Base-by-base conservation (phyloP, 805 yeast genomes). In the Yarrowia sp. region DNA sequence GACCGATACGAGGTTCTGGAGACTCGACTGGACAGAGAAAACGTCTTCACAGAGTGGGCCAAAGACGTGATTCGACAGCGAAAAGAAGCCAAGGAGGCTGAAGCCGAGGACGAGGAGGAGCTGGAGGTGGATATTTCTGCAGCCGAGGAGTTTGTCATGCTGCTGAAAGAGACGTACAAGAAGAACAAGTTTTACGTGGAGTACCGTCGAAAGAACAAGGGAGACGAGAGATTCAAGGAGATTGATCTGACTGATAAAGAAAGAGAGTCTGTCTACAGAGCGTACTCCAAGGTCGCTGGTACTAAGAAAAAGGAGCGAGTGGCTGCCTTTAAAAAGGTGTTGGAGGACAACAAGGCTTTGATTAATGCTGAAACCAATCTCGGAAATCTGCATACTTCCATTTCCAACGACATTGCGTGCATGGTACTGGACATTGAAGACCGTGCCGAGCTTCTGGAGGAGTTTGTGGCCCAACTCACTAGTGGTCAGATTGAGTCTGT, bases 41-140 rank as follows among this genome's bases (percentile, higher is more conserved):
- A 70, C 1, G 68, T 79, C 1, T 85, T 80, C 69, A 80, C 81
- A 46, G 70, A 74, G 28, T 85, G 89, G 88, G 71, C 75, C 3
- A 62, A 65, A 26, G 67, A 62, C 16, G 66, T 70, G 35, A 66
- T 66, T 24, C 44, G 51, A 36, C 62, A 52, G 28, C 67, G 49
- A 22, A 66, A 58, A 49, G 28, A 54, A 24, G 46, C 44, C 24
- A 28, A 64, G 35, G 44, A 41, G 64, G 51, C 32, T 19, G 56
- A 26, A 7, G 64, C 21, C 4, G 48, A n/a, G 28, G 33, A 32
- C 4, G 59, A 51, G 1, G 59, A 24, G 64, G 48, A 46, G 43
- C 38, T 24, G 21, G 40, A 40, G 51, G 61, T 56, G 17, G 22
- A 64, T 38, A 6, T 28, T 61, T 64, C 54, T 59, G 70, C 67